phyloP scores from a whole-genome alignment of 495 filamentous ascomycete genomes.

The Saxophila tyrrhenica region DNA sequence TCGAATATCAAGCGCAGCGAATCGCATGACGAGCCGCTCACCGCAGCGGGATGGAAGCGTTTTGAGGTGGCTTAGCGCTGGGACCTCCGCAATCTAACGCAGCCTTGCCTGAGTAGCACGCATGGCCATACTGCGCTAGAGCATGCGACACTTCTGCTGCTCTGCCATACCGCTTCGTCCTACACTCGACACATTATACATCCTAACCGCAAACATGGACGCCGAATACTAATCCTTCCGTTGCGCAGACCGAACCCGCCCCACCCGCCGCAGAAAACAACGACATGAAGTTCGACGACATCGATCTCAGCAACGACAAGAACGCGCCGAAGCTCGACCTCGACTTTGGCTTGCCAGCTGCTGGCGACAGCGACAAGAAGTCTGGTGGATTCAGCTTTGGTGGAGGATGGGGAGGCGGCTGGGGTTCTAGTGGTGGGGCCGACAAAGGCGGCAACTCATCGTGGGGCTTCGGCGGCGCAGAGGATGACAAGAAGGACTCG shows the following conservation, averaged over 20 bases:
- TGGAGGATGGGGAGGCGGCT: conserved; percentile 21
- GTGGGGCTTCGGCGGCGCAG: conserved; percentile 15
- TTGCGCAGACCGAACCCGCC: conserved; percentile 17
- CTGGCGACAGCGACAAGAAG: conserved; percentile 13
- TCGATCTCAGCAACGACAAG: conserved; percentile 20
- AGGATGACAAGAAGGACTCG: conserved; percentile 18
- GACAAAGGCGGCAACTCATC: conserved; percentile 1
- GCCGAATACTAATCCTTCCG: conserved; percentile 1
- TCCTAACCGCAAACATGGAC: not conserved
- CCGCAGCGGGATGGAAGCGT: conserved; percentile 5
- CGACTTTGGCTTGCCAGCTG: conserved; percentile 12
- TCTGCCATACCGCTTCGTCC: not conserved
- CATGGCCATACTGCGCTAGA: conserved; percentile 7
- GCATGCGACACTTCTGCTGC: conserved; percentile 6
- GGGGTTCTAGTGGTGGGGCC: conserved; percentile 7
- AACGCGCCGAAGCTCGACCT: conserved; percentile 21
- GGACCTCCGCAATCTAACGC: conserved; percentile 18
- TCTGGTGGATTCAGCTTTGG: conserved; percentile 21
- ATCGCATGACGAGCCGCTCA: conserved; percentile 4
- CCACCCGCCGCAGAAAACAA: conserved; percentile 12
- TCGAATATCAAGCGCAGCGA: not conserved
- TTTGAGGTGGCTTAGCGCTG: conserved; percentile 8
- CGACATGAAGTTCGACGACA: conserved; percentile 23
- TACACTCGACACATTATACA: not conserved
- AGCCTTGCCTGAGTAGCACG: not conserved